A percentile compares a stretch with the other conserved stretches of the same genome.
Evolutionary conservation across 805 yeast species (phyloP).

Genomic region (Candida gorgasii): DNA sequence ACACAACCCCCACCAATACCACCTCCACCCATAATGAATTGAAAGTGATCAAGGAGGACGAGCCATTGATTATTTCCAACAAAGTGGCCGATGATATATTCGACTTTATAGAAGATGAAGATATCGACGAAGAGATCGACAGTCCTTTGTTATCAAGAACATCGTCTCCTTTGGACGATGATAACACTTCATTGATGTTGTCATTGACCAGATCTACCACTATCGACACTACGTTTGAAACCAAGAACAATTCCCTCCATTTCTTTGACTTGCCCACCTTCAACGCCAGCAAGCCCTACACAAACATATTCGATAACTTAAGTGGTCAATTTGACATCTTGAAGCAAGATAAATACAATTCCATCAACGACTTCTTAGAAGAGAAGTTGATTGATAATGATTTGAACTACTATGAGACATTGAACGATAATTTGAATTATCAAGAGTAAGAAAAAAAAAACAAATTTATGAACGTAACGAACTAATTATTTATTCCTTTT

Average conservation of each 20-base stretch:
- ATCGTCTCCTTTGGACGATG: constrained; percentile 35
- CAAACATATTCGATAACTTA: constrained; percentile 5
- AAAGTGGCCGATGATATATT: constrained; percentile 9
- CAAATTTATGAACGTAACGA: constrained; percentile 17
- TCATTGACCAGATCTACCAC: constrained; percentile 44
- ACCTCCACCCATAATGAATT: too few species aligned
- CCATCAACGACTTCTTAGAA: constrained; percentile 41
- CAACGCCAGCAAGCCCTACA: not conserved
- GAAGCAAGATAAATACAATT: constrained; percentile 39
- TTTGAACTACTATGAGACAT: constrained; percentile 32
- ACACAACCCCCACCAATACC: constrained; percentile 2
- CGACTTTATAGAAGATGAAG: constrained; percentile 15
- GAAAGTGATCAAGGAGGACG: constrained; percentile 5
- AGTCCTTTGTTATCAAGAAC: constrained; percentile 37
- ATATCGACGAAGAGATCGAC: constrained; percentile 20
- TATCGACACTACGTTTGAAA: constrained; percentile 24
- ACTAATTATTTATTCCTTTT: constrained; percentile 11
- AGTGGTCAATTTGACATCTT: constrained; percentile 15
- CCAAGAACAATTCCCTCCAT: constrained; percentile 15
- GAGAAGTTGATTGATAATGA: constrained; percentile 42
- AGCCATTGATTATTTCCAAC: constrained; percentile 1
- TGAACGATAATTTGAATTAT: constrained; percentile 20
- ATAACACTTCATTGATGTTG: constrained; percentile 37
- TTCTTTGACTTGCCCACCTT: constrained; percentile 35
- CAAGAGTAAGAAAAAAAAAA: constrained; percentile 2